Conservation (phyloP, 768 basidiomycete species). For the Crassisporium funariophilum region DNA sequence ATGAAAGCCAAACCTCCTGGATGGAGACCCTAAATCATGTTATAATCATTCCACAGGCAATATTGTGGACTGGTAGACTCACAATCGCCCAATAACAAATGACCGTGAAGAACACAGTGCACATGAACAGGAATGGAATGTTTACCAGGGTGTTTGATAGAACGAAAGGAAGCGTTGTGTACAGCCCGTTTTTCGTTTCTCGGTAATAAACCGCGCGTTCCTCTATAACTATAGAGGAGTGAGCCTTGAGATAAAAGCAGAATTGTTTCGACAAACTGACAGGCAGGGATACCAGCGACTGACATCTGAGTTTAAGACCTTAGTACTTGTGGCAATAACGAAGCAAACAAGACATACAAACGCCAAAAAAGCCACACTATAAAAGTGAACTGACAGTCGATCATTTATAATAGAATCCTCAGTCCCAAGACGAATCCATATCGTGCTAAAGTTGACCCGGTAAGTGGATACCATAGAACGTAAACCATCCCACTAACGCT, state of each 20-base stretch:
- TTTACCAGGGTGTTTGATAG: slow-evolving; percentile 55
- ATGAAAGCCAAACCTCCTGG: slow-evolving; percentile 50
- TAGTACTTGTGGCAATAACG: not conserved
- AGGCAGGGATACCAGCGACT: slow-evolving; percentile 61
- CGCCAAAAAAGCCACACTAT: slow-evolving; percentile 55
- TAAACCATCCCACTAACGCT: slow-evolving; percentile 34
- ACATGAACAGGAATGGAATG: slow-evolving; percentile 55
- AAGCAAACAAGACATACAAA: slow-evolving; percentile 36
- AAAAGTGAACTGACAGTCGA: slow-evolving; percentile 56
- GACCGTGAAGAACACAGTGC: slow-evolving; percentile 47
- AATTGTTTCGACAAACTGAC: slow-evolving; percentile 32
- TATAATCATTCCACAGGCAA: not conserved
- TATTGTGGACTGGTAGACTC: slow-evolving; percentile 15
- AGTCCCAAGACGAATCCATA: slow-evolving; percentile 51
- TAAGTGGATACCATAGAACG: slow-evolving; percentile 22
- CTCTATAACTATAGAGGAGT: slow-evolving; percentile 49
- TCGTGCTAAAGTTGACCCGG: slow-evolving; percentile 35
- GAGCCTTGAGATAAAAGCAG: not conserved
- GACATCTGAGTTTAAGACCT: slow-evolving; percentile 41
- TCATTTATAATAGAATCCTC: slow-evolving; percentile 46
- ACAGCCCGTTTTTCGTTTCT: slow-evolving; percentile 60
- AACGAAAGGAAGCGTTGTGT: slow-evolving; percentile 53
- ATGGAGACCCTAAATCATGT: slow-evolving; percentile 44
- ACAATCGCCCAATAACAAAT: slow-evolving; percentile 57
- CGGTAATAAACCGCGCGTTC: slow-evolving; percentile 59